Conservation (phyloP, 306 rosid species). For the Potentilla sterilis region DNA sequence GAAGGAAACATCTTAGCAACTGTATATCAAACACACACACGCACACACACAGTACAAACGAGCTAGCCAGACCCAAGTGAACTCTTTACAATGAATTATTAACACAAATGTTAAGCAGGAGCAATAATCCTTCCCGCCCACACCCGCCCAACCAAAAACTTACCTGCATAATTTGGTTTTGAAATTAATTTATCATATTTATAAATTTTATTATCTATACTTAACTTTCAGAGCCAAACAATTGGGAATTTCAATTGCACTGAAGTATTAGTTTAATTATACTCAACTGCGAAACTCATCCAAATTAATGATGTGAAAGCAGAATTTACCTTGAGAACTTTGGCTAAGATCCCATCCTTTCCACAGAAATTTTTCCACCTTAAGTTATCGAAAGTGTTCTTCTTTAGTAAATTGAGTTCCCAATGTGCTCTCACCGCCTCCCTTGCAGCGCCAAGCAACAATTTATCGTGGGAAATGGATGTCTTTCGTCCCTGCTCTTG, state of each 20-base stretch:
- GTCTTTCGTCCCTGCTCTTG: conserved; percentile 87
- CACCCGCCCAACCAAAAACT: neutral
- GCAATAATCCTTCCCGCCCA: neutral
- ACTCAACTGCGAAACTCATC: conserved; percentile 5
- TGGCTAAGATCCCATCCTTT: conserved; percentile 78
- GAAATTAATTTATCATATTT: neutral
- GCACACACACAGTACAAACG: neutral
- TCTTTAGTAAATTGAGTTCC: conserved; percentile 86
- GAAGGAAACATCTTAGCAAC: neutral
- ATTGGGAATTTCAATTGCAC: neutral
- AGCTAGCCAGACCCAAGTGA: neutral
- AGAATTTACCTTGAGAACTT: conserved; percentile 68
- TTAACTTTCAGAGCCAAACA: neutral
- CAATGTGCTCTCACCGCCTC: conserved; percentile 98
- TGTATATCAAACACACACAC: neutral
- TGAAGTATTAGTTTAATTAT: conserved; percentile 1
- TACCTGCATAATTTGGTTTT: neutral
- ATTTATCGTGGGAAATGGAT: conserved; percentile 92
- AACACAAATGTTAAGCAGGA: conserved; percentile 7
- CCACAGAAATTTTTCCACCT: conserved; percentile 86
- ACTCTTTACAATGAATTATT: neutral
- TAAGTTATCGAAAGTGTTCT: conserved; percentile 68
- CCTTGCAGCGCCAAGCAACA: conserved; percentile 96
- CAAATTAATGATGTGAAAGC: conserved; percentile 24
- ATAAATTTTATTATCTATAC: neutral